Conservation (phyloP, 306 rosid species). For the Cicer yamashitae region DNA sequence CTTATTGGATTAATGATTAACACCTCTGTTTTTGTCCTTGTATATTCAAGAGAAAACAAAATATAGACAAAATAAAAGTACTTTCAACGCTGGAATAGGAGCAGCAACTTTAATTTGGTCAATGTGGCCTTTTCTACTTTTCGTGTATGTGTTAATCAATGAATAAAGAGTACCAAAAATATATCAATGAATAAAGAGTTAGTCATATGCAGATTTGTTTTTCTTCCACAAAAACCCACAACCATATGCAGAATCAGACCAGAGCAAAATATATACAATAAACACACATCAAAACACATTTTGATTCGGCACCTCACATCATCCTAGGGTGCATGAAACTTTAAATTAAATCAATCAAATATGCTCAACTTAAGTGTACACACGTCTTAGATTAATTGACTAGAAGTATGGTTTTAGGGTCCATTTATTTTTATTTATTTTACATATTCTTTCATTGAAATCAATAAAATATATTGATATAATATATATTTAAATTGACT, state of each 20-base stretch:
- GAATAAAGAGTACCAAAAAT: background rate
- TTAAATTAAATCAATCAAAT: conserved; percentile 12
- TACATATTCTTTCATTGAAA: too few relatives aligned
- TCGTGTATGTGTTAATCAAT: conserved; percentile 30
- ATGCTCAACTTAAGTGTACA: background rate
- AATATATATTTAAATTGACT: too few relatives aligned
- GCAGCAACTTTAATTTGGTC: conserved; percentile 42
- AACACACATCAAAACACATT: conserved; percentile 17
- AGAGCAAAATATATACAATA: background rate
- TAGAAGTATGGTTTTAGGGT: too few relatives aligned
- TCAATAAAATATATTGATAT: too few relatives aligned
- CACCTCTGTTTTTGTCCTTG: background rate
- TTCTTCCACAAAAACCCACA: conserved; percentile 1
- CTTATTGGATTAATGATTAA: too few relatives aligned
- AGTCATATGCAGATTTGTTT: conserved; percentile 22
- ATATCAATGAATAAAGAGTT: conserved; percentile 17
- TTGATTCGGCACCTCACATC: conserved; percentile 35
- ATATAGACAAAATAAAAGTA: conserved; percentile 1
- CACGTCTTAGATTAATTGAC: background rate
- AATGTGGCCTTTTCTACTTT: conserved; percentile 38
- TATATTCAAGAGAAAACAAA: background rate
- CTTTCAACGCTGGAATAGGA: conserved; percentile 41
- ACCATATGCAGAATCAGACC: background rate
- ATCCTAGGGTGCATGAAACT: conserved; percentile 18
- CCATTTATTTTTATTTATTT: too few relatives aligned